Evolutionary conservation across 768 basidiomycete genomes (phyloP).

Genomic region (Rhodotorula kratochvilovae): DNA sequence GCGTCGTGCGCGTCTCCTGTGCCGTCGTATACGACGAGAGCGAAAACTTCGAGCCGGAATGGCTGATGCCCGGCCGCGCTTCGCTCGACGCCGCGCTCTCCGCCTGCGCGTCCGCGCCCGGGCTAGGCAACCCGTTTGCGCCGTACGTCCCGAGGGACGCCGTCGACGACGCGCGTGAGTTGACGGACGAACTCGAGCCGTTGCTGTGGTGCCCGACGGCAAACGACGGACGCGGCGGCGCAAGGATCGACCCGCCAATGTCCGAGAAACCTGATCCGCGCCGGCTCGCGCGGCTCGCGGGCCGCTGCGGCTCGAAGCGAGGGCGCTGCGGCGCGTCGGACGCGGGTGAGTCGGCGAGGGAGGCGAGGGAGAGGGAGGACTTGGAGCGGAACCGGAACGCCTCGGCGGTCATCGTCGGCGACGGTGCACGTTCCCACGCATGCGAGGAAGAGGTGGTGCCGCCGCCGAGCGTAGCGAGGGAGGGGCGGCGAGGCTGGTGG

Average conservation of each 20-base stretch:
- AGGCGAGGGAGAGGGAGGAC: slow-evolving; percentile 33
- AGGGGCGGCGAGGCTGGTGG: slow-evolving; percentile 22
- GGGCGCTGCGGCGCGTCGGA: slow-evolving; percentile 9
- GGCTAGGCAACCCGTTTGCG: not conserved
- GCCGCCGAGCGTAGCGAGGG: slow-evolving; percentile 18
- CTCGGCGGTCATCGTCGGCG: slow-evolving; percentile 29
- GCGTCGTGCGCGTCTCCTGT: not conserved
- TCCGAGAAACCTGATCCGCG: slow-evolving; percentile 16
- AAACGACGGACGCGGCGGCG: slow-evolving; percentile 28
- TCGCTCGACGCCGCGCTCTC: not conserved
- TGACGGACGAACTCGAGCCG: slow-evolving; percentile 16
- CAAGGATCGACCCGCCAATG: not conserved
- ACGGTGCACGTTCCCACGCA: slow-evolving; percentile 14
- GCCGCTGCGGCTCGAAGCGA: slow-evolving; percentile 31
- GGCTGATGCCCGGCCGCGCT: not conserved
- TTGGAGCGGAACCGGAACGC: slow-evolving; percentile 32
- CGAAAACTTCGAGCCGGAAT: slow-evolving; percentile 14
- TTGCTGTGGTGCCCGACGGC: slow-evolving; percentile 16
- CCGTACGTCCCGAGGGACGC: slow-evolving; percentile 1
- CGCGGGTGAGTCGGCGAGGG: slow-evolving; percentile 2
- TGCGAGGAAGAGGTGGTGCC: not conserved
- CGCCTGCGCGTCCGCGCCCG: not conserved
- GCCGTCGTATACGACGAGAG: slow-evolving; percentile 17
- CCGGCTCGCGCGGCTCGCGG: slow-evolving; percentile 16
- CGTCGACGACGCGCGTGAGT: slow-evolving; percentile 18